Evolutionary conservation across 345 rosid genomes (phyloP).

Genomic region (Viola odorata): DNA sequence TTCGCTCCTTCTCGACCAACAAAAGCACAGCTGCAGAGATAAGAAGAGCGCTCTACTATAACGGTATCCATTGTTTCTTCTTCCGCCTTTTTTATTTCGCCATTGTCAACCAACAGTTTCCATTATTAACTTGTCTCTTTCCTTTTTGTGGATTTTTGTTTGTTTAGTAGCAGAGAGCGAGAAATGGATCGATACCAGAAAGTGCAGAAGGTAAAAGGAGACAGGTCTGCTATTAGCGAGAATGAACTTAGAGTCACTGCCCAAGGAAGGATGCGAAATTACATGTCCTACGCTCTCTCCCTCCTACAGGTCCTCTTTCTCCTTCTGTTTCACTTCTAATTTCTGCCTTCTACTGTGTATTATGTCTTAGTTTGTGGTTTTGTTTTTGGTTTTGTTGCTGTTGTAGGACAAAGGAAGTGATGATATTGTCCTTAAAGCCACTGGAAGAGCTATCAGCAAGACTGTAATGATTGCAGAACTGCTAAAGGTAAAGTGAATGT

Average conservation of each 20-base stretch:
- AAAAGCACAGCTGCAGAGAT: too few relatives aligned
- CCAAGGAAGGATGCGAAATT: conserved; percentile 79
- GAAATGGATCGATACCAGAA: conserved; percentile 81
- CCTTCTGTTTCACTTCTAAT: not conserved
- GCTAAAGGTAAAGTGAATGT: conserved; percentile 57
- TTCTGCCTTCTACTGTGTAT: not conserved
- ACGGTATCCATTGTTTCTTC: too few relatives aligned
- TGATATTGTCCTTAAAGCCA: conserved; percentile 66
- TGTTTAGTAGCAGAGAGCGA: not conserved
- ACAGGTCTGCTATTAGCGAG: conserved; percentile 59
- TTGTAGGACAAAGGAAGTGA: conserved; percentile 54
- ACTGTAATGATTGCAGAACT: conserved; percentile 65
- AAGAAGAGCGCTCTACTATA: too few relatives aligned
- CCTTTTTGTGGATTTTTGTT: too few relatives aligned
- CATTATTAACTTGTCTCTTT: too few relatives aligned
- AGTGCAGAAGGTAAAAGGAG: conserved; percentile 74
- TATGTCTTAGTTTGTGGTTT: not conserved
- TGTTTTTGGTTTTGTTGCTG: not conserved
- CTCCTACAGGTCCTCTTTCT: not conserved
- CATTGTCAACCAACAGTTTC: too few relatives aligned
- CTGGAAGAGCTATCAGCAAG: conserved; percentile 79
- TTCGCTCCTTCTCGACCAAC: too few relatives aligned
- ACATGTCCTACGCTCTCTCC: conserved; percentile 62
- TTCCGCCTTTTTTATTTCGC: too few relatives aligned
- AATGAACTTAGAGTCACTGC: conserved; percentile 88